Evolutionary conservation across 1,284 basidiomycete genomes (phyloP), one percentile per base, ranked within the genome.

Genomic region (Puccinia triticina): DNA sequence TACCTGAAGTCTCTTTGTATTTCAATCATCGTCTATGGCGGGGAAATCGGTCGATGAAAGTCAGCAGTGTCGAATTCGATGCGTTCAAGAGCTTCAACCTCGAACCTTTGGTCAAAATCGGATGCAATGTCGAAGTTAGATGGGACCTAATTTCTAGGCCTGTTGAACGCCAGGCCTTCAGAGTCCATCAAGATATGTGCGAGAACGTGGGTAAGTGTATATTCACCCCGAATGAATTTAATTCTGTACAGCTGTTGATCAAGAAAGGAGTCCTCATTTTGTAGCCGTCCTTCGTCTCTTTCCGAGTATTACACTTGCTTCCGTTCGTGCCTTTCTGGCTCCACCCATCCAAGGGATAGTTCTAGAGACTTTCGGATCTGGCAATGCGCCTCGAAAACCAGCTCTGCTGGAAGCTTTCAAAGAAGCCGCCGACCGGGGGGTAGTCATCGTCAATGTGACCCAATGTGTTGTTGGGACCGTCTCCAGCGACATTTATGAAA

Each of bases 71-170:
- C 85, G 94, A 94, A 84, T 89, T 96, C 29, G 91, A 92, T 85
- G 95, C 95, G 0, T 97, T 96, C 87, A 89, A 90, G 80, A 94
- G 93, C 85, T 94, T 93, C 8, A 95, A 96, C 86, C 93, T 95
- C 85, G 89, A 92, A 5, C 92, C 94, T 1, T 88, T 97, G 0
- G 94, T 95, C 0, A 92, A 93, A 91, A 94, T 96, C 77, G 94
- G 94, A 4, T 96, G 96, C 84, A 92, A 94, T 84, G 94, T 97
- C 82, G 89, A 86, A 69, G 84, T 84, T 12, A 75, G 75, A 2
- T 85, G 84, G 83, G 84, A 85, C 66, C 83, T 86, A 2, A 83
- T 86, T 67, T 53, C 32, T 40, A 50, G 40, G 37, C 79, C 79
- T 16, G 71, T 75, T 21, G 79, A 82, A 50, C 71, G 59, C n/a